Evolutionary conservation across 768 basidiomycete species (phyloP), one percentile per base, ranked within the genome.

Genomic region (Boletellus emodensis): DNA sequence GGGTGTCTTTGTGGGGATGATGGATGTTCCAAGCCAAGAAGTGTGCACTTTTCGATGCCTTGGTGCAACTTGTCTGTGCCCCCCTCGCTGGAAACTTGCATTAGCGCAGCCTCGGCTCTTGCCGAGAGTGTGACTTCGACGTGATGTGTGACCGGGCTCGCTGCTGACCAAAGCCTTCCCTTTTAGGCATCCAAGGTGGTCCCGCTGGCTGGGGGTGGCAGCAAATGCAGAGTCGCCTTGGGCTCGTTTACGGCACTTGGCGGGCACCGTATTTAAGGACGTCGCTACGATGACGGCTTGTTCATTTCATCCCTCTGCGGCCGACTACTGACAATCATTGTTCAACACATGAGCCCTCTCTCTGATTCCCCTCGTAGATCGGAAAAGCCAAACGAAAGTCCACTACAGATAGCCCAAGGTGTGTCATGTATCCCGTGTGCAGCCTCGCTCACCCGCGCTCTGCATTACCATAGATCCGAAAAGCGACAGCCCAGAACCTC

Each of bases 21-120:
- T 67, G 65, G 59, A 69, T 56, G 65, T 67, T 69, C 65, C 67
- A 46, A 51, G 67, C 54, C 44, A 67, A 67, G 67, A 56, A 55
- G 56, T 54, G 63, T 46, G 40, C 26, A n/a, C 41, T 55, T 67
- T 69, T 68, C 46, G 50, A 46, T 46, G 44, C 43, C 39, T 48
- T 50, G 44, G 28, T 62, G 56, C 51, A 5, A 41, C 51, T 62
- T 39, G 49, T 51, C 49, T 62, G 43, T 56, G 46, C 55, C 38
- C 41, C 55, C 46, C 47, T 52, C 39, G 47, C 56, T 54, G 55
- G 63, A 62, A 61, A 58, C 62, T 51, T 47, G 52, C 42, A 40
- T 54, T 53, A 43, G 58, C 53, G 50, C 42, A 50, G 39, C 26
- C 38, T 44, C 67, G 67, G 67, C 46, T 55, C 22, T 52, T 61